Base-by-base conservation (phyloP, 2,329 filamentous ascomycete species). In the Ceratocystis colombiana region DNA sequence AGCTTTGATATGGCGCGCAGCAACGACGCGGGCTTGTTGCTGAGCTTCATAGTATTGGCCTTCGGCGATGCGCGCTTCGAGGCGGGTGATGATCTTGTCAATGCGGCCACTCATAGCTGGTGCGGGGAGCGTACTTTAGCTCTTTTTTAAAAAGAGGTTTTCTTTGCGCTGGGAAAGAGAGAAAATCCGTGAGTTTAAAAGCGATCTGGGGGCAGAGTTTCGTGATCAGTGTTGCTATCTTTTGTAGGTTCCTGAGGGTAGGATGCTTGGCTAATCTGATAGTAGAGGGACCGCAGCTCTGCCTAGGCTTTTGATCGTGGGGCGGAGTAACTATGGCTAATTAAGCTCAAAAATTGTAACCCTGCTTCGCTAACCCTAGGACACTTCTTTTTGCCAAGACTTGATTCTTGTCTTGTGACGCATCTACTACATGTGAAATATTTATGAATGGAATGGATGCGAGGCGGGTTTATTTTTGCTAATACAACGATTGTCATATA, bases 31-130 rank as follows among this genome's bases (percentile, higher is more conserved):
- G 70, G 96, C 90, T 79, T 99, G 94, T 77, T 99, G 94, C 78
- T 97, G 93, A 67, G 94, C 94, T 82, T 99, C 94, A 79, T 99
- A 99, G 82, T 85, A 96, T 75, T 94, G 88, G 73, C 92, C 93
- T 76, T 95, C 90, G 71, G 85, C 81, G 76, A 96, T 96, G 76
- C 90, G 93, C 76, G 88, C 81, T 78, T 93, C 89, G 75, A 96
- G 86, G 30, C 83, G 80, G 67, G 79, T 74, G 71, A 85, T 83
- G 75, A 85, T 85, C 73, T 80, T 80, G 66, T 79, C 77, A 73
- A 81, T 81, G 73, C 80, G 80, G 74, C 78, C 76, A 71, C 72
- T 69, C 69, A 68, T 70, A 33, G 37, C 53, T 62, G 15, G 10
- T n/a, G 28, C 10, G 10, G 48, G 48, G 22, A 22, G 48, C 8